Base-by-base conservation (phyloP, 2,329 filamentous ascomycete species). In the Trichoderma oligosporum region DNA sequence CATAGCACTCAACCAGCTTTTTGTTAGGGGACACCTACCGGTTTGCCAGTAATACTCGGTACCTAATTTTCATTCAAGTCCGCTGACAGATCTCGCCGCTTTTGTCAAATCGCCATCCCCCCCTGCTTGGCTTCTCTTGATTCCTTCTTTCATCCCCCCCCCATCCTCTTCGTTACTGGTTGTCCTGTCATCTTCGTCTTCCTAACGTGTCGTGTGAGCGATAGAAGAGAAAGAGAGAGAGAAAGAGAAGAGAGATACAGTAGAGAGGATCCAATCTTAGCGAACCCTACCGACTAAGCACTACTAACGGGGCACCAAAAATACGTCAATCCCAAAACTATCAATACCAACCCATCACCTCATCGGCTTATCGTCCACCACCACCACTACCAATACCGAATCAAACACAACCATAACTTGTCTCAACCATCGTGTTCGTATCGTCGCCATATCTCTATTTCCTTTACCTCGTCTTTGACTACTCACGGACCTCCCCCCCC, bases 1-100 rank as follows among this genome's bases (percentile, higher is more conserved):
- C 67, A 69, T 66, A 73, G 71, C 71, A 72, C 66, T 62, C 62
- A 66, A 63, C 39, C 36, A 52, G 38, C 38, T 44, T 8, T 31
- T 11, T 39, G 35, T 14, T 47, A 20, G n/a, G 25, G 42, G 25
- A 12, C 25, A 27, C 24, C n/a, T 18, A 4, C 25, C 7, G 16
- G 25, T 9, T 8, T 35, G 14, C 31, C 14, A 35, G 8, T 35
- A 35, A 14, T 35, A 35, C 8, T 35, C 8, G 31, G 8, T 35
- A 8, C 14, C 51, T 36, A 29, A 39, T 29, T n/a, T 36, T 38
- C 49, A 22, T 22, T 22, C 18, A 20, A 18, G 16, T n/a, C n/a
- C n/a, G n/a, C n/a, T n/a, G n/a, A 42, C 42, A 14, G 38, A 53
- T 53, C 49, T 53, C 38, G 36, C 36, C 36, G 38, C 38, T 29